phyloP scores from a whole-genome alignment of 2,329 filamentous ascomycete species.

The Fusarium tricinctum region DNA sequence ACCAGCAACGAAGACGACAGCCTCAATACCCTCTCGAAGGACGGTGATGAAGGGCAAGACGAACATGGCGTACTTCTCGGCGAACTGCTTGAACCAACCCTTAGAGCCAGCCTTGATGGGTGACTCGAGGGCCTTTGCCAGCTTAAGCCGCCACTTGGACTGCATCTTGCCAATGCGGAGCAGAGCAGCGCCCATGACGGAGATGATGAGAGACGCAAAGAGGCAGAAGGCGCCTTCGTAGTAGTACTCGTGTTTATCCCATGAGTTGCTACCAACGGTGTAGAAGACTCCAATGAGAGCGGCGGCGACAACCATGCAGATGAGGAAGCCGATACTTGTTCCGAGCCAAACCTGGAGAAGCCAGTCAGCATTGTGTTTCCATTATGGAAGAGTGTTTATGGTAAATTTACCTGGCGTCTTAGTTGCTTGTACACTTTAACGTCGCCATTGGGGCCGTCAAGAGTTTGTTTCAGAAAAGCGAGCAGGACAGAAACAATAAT shows the following conservation, averaged over 20 bases:
- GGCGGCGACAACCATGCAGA: constrained; percentile 75
- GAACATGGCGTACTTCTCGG: constrained; percentile 89
- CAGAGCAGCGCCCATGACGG: constrained; percentile 82
- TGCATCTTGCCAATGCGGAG: constrained; percentile 86
- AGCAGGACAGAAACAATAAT: constrained; percentile 91
- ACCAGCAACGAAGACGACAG: constrained; percentile 87
- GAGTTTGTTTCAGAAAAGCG: constrained; percentile 85
- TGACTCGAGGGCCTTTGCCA: constrained; percentile 75
- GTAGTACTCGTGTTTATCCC: constrained; percentile 77
- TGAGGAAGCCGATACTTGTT: constrained; percentile 70
- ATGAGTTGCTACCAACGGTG: constrained; percentile 73
- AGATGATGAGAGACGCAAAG: constrained; percentile 83
- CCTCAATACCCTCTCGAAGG: constrained; percentile 88
- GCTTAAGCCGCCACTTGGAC: constrained; percentile 89
- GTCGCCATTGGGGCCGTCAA: constrained; percentile 75
- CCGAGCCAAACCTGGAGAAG: constrained; percentile 70
- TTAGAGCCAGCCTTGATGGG: constrained; percentile 60
- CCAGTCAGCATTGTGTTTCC: neutral
- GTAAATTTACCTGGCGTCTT: constrained; percentile 68
- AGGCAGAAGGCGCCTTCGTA: constrained; percentile 87
- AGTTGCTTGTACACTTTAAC: constrained; percentile 75
- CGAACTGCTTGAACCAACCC: constrained; percentile 70
- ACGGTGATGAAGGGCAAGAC: constrained; percentile 88
- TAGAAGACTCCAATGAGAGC: constrained; percentile 82
- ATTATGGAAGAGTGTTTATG: neutral